Conservation (phyloP, 768 basidiomycete genomes). For the Pisolithus marmoratus region DNA sequence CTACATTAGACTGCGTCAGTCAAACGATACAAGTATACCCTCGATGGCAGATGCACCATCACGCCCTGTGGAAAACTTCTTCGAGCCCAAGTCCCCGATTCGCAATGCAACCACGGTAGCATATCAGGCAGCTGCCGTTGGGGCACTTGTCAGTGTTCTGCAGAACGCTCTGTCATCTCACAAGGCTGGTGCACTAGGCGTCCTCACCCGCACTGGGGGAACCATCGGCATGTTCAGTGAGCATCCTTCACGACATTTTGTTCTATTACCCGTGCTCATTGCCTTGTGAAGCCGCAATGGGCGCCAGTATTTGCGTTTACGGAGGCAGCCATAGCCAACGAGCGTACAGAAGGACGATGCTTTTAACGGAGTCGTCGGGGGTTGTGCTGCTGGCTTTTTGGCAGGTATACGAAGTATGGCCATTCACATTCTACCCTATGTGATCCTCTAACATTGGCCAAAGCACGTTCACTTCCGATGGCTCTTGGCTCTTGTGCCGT, state of each 20-base stretch:
- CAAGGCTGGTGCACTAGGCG: conserved; percentile 75
- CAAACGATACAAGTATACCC: not conserved
- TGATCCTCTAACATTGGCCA: conserved; percentile 9
- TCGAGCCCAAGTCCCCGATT: conserved; percentile 50
- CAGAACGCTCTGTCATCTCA: conserved; percentile 81
- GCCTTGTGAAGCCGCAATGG: conserved; percentile 70
- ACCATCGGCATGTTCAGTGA: conserved; percentile 90
- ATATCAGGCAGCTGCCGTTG: conserved; percentile 60
- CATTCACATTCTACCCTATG: conserved; percentile 16
- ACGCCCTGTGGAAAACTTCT: conserved; percentile 18
- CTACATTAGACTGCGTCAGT: not conserved
- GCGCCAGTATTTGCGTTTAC: conserved; percentile 79
- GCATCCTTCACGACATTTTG: conserved; percentile 18
- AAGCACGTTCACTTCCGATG: conserved; percentile 80
- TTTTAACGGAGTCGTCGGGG: conserved; percentile 78
- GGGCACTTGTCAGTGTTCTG: conserved; percentile 61
- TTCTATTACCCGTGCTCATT: not conserved
- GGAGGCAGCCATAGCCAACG: conserved; percentile 76
- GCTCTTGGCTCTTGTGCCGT: conserved; percentile 75
- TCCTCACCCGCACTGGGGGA: conserved; percentile 81
- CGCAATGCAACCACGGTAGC: conserved; percentile 52
- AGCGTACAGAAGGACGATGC: conserved; percentile 73
- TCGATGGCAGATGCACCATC: conserved; percentile 18
- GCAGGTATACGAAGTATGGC: conserved; percentile 72
- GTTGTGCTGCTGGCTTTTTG: conserved; percentile 90